These are phyloP conservation scores for Meredithiella fracta DNA, from an alignment of 2,329 filamentous ascomycete genomes.

Conservation along the genomic window DNA sequence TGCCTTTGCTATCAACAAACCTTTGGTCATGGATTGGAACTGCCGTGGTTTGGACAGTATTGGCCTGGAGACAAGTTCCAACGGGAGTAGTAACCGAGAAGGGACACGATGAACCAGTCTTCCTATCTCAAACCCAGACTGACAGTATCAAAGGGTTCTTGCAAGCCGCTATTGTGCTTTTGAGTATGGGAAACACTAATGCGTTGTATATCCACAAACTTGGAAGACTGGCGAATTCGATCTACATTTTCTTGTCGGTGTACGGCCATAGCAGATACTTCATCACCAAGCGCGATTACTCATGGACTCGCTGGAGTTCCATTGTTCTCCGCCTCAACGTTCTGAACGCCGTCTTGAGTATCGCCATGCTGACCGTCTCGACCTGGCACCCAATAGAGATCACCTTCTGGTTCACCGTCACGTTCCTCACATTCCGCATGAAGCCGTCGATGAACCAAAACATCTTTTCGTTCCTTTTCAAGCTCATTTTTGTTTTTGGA, in stretches of 20 bases:
- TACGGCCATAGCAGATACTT: slow-evolving; percentile 47
- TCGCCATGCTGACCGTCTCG: not conserved
- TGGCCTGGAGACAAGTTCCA: not conserved
- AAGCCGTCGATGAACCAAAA: slow-evolving; percentile 9
- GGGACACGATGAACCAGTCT: slow-evolving; percentile 17
- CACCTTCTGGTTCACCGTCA: slow-evolving; percentile 7
- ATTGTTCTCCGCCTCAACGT: slow-evolving; percentile 43
- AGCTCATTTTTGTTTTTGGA: slow-evolving; percentile 9
- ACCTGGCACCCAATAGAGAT: slow-evolving; percentile 4
- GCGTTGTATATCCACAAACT: slow-evolving; percentile 37
- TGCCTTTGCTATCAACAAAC: not conserved
- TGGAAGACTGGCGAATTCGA: slow-evolving; percentile 35
- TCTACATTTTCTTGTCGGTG: slow-evolving; percentile 45
- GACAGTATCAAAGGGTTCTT: slow-evolving; percentile 54
- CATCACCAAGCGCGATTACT: slow-evolving; percentile 38
- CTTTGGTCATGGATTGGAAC: not conserved
- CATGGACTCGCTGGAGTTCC: slow-evolving; percentile 31
- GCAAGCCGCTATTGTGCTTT: slow-evolving; percentile 36
- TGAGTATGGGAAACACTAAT: slow-evolving; percentile 36
- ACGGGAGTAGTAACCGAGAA: not conserved
- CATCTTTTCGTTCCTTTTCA: slow-evolving; percentile 8
- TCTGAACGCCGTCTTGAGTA: slow-evolving; percentile 22
- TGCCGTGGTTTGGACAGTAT: not conserved
- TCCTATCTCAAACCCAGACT: slow-evolving; percentile 36
- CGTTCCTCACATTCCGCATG: slow-evolving; percentile 2